phyloP scores from a whole-genome alignment of 768 basidiomycete genomes.

The Suillus discolor region DNA sequence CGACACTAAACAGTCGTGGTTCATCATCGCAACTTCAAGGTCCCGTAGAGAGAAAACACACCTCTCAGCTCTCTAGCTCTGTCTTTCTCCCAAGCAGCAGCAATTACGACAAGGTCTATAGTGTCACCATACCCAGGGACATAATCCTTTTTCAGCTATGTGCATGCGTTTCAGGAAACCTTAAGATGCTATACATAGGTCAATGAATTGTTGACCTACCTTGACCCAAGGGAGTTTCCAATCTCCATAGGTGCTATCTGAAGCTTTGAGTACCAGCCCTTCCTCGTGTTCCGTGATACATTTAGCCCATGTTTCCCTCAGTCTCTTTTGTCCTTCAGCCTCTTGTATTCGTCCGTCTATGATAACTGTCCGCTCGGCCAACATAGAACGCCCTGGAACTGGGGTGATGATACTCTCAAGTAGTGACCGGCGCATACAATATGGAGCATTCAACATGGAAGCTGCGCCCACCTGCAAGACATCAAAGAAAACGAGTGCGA shows the following conservation, averaged over 20 bases:
- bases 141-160: constrained; percentile 79
- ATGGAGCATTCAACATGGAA: constrained; percentile 57
- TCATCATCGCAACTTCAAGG: constrained; percentile 8
- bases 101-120: constrained; percentile 77
- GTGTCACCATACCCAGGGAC: constrained; percentile 84
- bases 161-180: not conserved
- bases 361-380: constrained; percentile 60
- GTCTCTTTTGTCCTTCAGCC: constrained; percentile 21
- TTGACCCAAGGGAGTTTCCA: constrained; percentile 78
- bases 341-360: constrained; percentile 15
- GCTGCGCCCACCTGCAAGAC: constrained; percentile 67
- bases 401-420: constrained; percentile 59
- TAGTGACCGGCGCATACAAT: constrained; percentile 57
- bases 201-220: constrained; percentile 34
- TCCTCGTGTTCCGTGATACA: constrained; percentile 59
- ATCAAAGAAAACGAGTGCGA: constrained; percentile 89
- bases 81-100: constrained; percentile 77
- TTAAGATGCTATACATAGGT: constrained; percentile 3
- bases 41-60: constrained; percentile 29
- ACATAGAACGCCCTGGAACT: constrained; percentile 62
- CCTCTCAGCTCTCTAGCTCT: constrained; percentile 78
- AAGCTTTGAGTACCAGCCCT: constrained; percentile 80
- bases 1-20: constrained; percentile 48
- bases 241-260: constrained; percentile 68
- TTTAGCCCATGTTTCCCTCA: constrained; percentile 51